Conservation (phyloP, 768 basidiomycete genomes). For the Psilocybe cyanescens region DNA sequence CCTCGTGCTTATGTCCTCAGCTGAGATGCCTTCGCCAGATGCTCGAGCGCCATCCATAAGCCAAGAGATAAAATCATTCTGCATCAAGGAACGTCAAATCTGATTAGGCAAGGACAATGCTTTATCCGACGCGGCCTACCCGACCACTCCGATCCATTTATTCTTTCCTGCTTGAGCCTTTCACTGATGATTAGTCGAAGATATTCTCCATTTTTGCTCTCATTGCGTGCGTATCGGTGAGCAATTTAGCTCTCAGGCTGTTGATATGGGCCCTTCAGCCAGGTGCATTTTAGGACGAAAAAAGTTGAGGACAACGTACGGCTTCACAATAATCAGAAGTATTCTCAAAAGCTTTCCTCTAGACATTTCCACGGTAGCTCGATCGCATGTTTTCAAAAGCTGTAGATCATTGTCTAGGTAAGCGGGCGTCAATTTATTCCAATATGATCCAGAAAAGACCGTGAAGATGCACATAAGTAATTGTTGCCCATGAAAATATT, state of each 20-base stretch:
- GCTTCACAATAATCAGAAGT: conserved; percentile 27
- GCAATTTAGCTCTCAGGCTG: conserved; percentile 21
- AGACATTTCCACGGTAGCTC: conserved; percentile 21
- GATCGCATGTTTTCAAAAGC: conserved; percentile 15
- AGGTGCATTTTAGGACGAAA: no score
- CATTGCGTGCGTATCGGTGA: conserved; percentile 16
- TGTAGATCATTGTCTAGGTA: conserved; percentile 24
- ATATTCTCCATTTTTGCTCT: conserved; percentile 23
- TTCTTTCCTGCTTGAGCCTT: conserved; percentile 22
- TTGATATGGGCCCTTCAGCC: no score
- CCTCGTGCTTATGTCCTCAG: conserved; percentile 32
- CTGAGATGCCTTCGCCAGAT: conserved; percentile 25
- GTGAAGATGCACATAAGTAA: conserved; percentile 15
- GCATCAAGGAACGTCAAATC: not conserved
- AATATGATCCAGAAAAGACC: no score
- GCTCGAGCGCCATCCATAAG: conserved; percentile 41
- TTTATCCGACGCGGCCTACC: conserved; percentile 25
- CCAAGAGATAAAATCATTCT: conserved; percentile 54
- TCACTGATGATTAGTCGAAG: conserved; percentile 31
- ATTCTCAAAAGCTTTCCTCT: conserved; percentile 19
- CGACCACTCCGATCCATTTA: conserved; percentile 27
- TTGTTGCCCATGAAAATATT: conserved; percentile 16
- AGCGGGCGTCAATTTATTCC: no score
- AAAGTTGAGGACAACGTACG: conserved; percentile 19
- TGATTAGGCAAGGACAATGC: not conserved